Percentiles rank a stretch among this genome's conserved stretches.
These are phyloP conservation scores for Podospora comata DNA, from an alignment of 495 filamentous ascomycete species.

Conservation along the genomic window DNA sequence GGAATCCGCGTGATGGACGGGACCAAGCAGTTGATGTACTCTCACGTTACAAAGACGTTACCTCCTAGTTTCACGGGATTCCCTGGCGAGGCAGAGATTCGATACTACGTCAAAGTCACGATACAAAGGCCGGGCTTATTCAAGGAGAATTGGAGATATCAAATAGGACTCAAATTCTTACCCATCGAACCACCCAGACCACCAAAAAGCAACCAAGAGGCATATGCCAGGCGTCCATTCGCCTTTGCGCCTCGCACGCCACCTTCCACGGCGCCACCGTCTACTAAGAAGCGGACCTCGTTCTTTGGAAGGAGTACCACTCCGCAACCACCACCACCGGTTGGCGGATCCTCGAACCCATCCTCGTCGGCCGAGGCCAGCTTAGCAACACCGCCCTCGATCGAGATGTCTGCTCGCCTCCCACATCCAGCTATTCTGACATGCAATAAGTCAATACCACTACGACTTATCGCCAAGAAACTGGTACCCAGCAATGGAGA, in stretches of 20 bases:
- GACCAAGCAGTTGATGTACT: constrained; percentile 48
- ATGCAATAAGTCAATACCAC: constrained; percentile 78
- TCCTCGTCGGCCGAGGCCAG: constrained; percentile 6
- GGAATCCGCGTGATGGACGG: constrained; percentile 53
- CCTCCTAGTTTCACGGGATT: constrained; percentile 84
- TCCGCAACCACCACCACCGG: constrained; percentile 7
- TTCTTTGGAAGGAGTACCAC: constrained; percentile 47
- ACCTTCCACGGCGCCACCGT: constrained; percentile 18
- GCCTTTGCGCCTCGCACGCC: constrained; percentile 55
- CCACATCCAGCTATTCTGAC: constrained; percentile 87
- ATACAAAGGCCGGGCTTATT: constrained; percentile 77
- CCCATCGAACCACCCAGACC: constrained; percentile 87
- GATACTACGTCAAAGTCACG: constrained; percentile 90
- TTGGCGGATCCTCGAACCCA: neutral
- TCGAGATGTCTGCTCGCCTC: constrained; percentile 73
- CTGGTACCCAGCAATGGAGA: constrained; percentile 59
- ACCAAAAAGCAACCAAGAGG: constrained; percentile 64
- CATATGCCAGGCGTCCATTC: constrained; percentile 77
- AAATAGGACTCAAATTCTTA: constrained; percentile 70
- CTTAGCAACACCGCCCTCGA: constrained; percentile 33
- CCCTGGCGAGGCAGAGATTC: constrained; percentile 78
- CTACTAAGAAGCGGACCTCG: constrained; percentile 46
- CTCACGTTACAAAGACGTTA: constrained; percentile 80
- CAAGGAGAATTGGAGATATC: constrained; percentile 74
- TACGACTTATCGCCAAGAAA: constrained; percentile 75